Base-by-base conservation (phyloP, 495 filamentous ascomycete genomes). In the Mycothermus thermophilus region DNA sequence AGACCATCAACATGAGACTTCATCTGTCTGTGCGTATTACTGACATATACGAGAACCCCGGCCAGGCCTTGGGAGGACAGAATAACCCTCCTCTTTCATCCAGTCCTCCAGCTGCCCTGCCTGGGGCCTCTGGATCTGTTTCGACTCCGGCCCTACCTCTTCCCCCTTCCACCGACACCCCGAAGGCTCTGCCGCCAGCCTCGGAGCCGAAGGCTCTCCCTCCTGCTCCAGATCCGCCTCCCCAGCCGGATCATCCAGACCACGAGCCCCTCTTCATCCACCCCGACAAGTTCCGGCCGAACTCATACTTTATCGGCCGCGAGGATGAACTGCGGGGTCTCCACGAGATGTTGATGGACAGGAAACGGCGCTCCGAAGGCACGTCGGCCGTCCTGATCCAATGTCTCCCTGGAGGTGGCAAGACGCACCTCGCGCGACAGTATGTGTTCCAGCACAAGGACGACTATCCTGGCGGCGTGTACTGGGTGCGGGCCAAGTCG, bases 361-460 rank as follows among this genome's bases (percentile, higher is more conserved):
- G 64, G 9, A 76, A 72, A 42, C 67, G 66, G 43, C 63, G 80
- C 14, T 61, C 62, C 11, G 63, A 76, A 38, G 72, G 77, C 6
- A 75, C 77, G 2, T 74, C 71, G 30, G 77, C 73, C 10, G 79
- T 85, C 4, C 58, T 85, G 6, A 70, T 90, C 23, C 71, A 74
- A 41, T 77, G 77, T 29, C 70, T 81, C 20, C 74, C 82, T n/a
- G 83, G 83, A 10, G 73, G 73, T 1, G 83, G 83, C 14, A 90
- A 90, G 55, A 80, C 80, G 1, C 81, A 87, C 50, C 59, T 88
- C n/a, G 80, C 80, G 22, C 67, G 83, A 5, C 69, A 90, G 54
- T 90, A 87, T 44, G 78, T 86, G 32, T 83, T 80, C 35, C 58
- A 64, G 16, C 71, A 82, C 37, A 67, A 64, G 13, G 64, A 68